Percentiles rank a stretch among this genome's conserved stretches.
Conservation (phyloP, 2,329 filamentous ascomycete species). For the Nannizzia gypsea region DNA sequence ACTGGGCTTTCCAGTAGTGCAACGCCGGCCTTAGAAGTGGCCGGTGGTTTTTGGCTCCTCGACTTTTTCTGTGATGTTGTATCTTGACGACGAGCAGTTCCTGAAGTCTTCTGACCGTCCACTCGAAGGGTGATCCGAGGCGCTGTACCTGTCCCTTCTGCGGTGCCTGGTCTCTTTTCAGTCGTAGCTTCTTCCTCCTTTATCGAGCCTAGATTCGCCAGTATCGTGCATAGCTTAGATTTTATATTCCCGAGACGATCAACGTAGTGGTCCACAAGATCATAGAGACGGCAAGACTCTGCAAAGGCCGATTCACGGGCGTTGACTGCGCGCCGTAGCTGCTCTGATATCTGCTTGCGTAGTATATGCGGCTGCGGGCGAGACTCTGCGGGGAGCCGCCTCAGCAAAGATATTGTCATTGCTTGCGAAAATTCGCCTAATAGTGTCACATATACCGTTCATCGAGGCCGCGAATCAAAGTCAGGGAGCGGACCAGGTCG, state of each 20-base stretch:
- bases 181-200: conserved; percentile 16
- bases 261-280: conserved; percentile 47
- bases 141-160: conserved; percentile 25
- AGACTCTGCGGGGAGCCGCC: conserved; percentile 35
- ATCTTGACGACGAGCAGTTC: neutral
- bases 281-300: conserved; percentile 45
- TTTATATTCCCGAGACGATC: conserved; percentile 48
- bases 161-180: conserved; percentile 33
- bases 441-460: conserved; percentile 34
- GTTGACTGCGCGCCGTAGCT: conserved; percentile 43
- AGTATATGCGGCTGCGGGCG: conserved; percentile 42
- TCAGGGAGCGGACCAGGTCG: conserved; percentile 51
- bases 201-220: conserved; percentile 34
- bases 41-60: neutral
- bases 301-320: conserved; percentile 45
- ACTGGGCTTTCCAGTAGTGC: neutral
- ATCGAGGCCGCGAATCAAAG: conserved; percentile 44
- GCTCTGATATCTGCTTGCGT: conserved; percentile 45
- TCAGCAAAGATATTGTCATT: too few relatives aligned
- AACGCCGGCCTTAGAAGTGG: neutral
- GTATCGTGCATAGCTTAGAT: conserved; percentile 48
- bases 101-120: conserved; percentile 20
- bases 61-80: neutral
- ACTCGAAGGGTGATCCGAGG: conserved; percentile 34
- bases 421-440: too few relatives aligned